Evolutionary conservation across 2,329 filamentous ascomycete genomes (phyloP).

Genomic region (Hyphodiscus sp.): DNA sequence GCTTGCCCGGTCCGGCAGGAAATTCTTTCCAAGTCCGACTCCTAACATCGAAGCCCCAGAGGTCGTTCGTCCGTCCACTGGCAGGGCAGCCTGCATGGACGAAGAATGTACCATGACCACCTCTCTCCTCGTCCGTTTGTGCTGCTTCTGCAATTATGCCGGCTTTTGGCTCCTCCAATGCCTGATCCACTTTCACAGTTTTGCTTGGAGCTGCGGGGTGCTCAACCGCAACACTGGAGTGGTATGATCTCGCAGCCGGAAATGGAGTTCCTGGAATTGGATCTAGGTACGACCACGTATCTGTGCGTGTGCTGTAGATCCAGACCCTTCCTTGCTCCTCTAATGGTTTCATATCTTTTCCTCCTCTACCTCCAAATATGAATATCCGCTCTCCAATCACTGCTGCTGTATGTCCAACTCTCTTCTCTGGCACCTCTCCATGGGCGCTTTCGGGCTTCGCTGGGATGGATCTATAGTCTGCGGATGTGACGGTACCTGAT

Average conservation of each 20-base stretch:
- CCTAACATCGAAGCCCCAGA: conserved; percentile 71
- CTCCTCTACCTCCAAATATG: conserved; percentile 73
- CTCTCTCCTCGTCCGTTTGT: conserved; percentile 50
- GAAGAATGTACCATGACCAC: conserved; percentile 63
- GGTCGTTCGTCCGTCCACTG: conserved; percentile 56
- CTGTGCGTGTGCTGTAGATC: conserved; percentile 62
- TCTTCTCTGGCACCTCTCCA: conserved; percentile 52
- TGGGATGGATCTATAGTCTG: conserved; percentile 54
- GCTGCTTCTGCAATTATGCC: conserved; percentile 51
- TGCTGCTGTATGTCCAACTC: conserved; percentile 67
- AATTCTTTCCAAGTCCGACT: conserved; percentile 61
- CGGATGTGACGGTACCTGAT: conserved; percentile 44
- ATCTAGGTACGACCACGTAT: conserved; percentile 58
- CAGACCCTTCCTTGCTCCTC: conserved; percentile 71
- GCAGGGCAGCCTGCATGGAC: conserved; percentile 68
- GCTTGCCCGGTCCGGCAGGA: conserved; percentile 58
- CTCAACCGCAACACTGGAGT: conserved; percentile 52
- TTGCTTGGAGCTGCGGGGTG: conserved; percentile 37
- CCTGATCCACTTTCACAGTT: conserved; percentile 20
- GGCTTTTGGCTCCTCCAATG: conserved; percentile 46
- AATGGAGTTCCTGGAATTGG: conserved; percentile 44
- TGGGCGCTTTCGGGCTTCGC: conserved; percentile 36
- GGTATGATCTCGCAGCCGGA: conserved; percentile 65
- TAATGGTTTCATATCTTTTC: conserved; percentile 60
- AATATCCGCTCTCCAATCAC: conserved; percentile 66